Evolutionary conservation across 2,329 filamentous ascomycete genomes (phyloP).

Genomic region (Beauveria asiatica): DNA sequence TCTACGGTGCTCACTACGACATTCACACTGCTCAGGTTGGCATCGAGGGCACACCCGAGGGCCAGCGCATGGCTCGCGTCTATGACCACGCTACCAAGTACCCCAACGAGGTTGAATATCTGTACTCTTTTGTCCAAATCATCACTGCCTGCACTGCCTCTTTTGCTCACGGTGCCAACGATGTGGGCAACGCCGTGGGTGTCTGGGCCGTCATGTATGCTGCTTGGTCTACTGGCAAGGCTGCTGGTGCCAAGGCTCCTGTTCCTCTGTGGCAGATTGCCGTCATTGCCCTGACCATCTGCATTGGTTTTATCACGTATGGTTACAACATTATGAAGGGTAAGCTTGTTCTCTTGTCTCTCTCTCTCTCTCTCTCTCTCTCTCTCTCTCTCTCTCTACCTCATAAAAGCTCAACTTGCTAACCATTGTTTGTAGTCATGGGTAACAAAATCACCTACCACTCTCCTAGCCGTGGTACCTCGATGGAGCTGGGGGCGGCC

Average conservation of each 20-base stretch:
- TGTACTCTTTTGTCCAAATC: slow-evolving; percentile 59
- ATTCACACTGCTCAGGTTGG: slow-evolving; percentile 70
- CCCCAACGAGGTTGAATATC: slow-evolving; percentile 61
- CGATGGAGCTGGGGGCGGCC: slow-evolving; percentile 74
- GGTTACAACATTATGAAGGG: slow-evolving; percentile 81
- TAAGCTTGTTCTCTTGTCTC: slow-evolving; percentile 25
- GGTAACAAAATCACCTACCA: slow-evolving; percentile 74
- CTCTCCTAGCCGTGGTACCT: slow-evolving; percentile 47
- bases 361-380: too few species aligned
- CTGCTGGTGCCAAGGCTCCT: slow-evolving; percentile 51
- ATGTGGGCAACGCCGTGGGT: slow-evolving; percentile 64
- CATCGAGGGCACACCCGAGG: slow-evolving; percentile 63
- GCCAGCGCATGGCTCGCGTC: slow-evolving; percentile 59
- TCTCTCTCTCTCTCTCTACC: neutral
- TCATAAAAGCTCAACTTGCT: slow-evolving; percentile 17
- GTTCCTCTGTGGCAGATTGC: slow-evolving; percentile 72
- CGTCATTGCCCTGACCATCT: slow-evolving; percentile 56
- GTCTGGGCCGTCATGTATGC: slow-evolving; percentile 63
- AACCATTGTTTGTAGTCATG: slow-evolving; percentile 49
- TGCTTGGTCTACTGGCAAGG: slow-evolving; percentile 55
- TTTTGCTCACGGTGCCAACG: slow-evolving; percentile 70
- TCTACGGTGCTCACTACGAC: slow-evolving; percentile 75
- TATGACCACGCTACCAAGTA: slow-evolving; percentile 58
- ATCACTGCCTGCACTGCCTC: slow-evolving; percentile 63
- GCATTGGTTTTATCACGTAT: slow-evolving; percentile 61